A percentile compares a stretch with the other conserved stretches of the same genome.
phyloP scores from a whole-genome alignment of 805 yeast genomes.

The Wickerhamomyces rabaulensis region DNA sequence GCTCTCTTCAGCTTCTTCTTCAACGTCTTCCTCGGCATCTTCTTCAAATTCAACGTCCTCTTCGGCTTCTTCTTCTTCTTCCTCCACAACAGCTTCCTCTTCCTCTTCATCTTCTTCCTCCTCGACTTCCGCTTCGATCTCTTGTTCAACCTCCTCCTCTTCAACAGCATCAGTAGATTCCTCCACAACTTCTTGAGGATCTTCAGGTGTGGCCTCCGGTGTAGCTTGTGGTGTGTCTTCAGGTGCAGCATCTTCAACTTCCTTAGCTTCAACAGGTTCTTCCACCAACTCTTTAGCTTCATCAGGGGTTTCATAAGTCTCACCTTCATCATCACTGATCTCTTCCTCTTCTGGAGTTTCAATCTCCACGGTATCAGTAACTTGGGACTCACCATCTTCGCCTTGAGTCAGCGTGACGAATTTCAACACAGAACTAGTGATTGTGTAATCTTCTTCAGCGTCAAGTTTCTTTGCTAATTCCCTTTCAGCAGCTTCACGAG shows the following conservation, averaged over 20 bases:
- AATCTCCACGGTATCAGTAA: constrained; percentile 9
- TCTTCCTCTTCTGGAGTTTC: constrained; percentile 12
- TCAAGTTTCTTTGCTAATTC: constrained; percentile 14
- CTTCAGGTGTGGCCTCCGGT: not conserved
- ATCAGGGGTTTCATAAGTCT: constrained; percentile 1
- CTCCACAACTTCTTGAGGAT: not conserved
- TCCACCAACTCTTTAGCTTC: constrained; percentile 8
- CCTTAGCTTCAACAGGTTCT: constrained; percentile 2
- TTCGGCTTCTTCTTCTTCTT: constrained; percentile 1
- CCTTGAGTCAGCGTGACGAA: constrained; percentile 9
- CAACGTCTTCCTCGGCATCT: constrained; percentile 1
- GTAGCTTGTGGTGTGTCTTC: not conserved
- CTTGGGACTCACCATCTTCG: constrained; percentile 14
- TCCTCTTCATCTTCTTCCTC: constrained; percentile 4
- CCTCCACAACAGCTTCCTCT: not conserved
- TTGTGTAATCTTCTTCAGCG: constrained; percentile 12
- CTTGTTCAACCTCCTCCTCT: not conserved
- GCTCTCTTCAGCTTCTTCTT: not conserved
- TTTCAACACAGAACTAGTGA: constrained; percentile 14
- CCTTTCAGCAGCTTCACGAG: constrained; percentile 42
- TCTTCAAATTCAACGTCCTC: constrained; percentile 1
- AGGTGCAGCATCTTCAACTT: not conserved
- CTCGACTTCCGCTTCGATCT: not conserved
- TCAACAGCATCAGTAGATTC: not conserved
- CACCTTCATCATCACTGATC: constrained; percentile 7